Base-by-base conservation (phyloP, 768 basidiomycete genomes). In the Lyophyllum semitale region DNA sequence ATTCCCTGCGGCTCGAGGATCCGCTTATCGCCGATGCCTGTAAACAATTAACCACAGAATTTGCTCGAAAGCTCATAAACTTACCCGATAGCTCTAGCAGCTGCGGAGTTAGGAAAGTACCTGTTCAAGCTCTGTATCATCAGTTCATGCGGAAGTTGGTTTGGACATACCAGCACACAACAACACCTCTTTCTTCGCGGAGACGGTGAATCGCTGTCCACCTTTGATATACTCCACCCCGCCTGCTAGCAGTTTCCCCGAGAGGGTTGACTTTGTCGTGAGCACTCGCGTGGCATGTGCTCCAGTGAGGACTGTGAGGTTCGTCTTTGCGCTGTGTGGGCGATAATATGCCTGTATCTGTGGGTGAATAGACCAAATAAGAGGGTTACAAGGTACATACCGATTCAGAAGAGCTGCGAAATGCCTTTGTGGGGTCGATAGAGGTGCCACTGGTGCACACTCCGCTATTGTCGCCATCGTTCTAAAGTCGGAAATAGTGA, bases 11-110 rank as follows among this genome's bases (percentile, higher is more conserved):
- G 22, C 2, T 52, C n/a, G 18, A 61, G 37, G 1, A 58, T 15
- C 0, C 43, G 8, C 4, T 33, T 30, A 17, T 61, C 59, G 2
- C 59, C 56, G 37, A 61, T 42, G 25, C 56, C 59, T 58, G 15
- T 4, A n/a, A 9, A 22, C 6, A 13, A 7, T n/a, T n/a, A n/a
- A n/a, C n/a, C n/a, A 3, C n/a, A 18, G 1, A 45, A 8, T 6
- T 2, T 40, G 18, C 7, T 20, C 11, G n/a, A 40, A 38, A 29
- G 8, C 3, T 1, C n/a, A 1, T 22, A 6, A 13, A 38, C 42
- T 33, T 23, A 61, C 59, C 59, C 2, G 56, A 61, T 5, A 61
- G 27, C 46, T 61, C 59, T 29, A 61, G 26, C 13, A 61, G 29
- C 45, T 58, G 56, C 8, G 59, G 54, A 1, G 59, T 57, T 13